These are phyloP conservation scores for Henckelia pumila DNA, from an alignment of 257 asterid species.

Conservation along the genomic window DNA sequence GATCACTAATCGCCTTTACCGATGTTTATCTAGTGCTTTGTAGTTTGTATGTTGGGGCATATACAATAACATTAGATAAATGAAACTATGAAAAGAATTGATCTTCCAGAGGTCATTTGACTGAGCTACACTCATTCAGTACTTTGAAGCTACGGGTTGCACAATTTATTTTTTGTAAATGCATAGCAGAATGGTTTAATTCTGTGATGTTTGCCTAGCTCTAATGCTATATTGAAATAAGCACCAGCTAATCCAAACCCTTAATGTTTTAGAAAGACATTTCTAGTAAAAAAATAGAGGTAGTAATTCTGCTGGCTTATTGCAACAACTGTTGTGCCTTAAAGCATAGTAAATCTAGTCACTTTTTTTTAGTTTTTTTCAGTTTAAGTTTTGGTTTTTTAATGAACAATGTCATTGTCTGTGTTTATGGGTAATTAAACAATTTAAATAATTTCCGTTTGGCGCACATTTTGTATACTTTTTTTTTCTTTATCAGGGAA, in stretches of 20 bases:
- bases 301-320: background rate
- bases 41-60: background rate
- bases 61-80: background rate
- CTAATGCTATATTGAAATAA: background rate
- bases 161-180: background rate
- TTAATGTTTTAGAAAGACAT: background rate
- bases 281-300: background rate
- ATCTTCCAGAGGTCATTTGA: background rate
- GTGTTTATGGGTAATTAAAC: background rate
- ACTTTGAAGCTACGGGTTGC: background rate
- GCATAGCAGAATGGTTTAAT: background rate
- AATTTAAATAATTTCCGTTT: background rate
- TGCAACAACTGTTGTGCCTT: background rate
- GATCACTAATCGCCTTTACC: background rate
- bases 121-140: background rate
- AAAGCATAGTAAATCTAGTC: background rate
- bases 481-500: too few relatives aligned
- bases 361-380: background rate
- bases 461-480: constrained; percentile 11
- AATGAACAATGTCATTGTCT: background rate
- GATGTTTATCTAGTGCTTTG: too few relatives aligned
- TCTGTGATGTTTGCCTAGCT: background rate
- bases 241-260: background rate
- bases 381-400: too few relatives aligned
- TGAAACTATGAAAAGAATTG: background rate